Conservation (phyloP, 331 rosid genomes). For the Ulmus americana region DNA sequence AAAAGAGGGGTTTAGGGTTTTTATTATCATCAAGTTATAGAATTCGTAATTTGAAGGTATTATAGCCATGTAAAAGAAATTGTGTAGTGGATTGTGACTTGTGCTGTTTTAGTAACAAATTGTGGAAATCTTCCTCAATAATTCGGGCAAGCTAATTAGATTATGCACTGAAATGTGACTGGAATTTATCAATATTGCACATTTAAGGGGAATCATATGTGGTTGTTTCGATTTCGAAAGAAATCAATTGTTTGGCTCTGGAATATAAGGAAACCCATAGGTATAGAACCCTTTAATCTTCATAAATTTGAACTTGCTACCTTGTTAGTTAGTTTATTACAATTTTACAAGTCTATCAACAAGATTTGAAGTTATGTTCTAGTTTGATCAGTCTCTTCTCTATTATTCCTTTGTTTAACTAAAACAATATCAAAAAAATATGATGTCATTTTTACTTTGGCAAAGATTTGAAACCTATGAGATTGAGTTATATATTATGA, state of each 20-base stretch:
- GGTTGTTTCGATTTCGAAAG: too few relatives aligned
- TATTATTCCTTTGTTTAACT: too few relatives aligned
- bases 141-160: too few relatives aligned
- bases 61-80: not conserved
- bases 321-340: not conserved
- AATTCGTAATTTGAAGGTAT: not conserved
- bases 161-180: too few relatives aligned
- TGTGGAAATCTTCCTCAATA: not conserved
- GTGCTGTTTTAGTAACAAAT: not conserved
- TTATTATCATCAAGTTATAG: not conserved
- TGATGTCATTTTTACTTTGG: not conserved
- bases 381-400: too few relatives aligned
- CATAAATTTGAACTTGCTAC: not conserved
- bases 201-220: too few relatives aligned
- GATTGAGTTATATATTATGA: too few relatives aligned
- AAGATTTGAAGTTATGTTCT: not conserved
- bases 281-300: not conserved
- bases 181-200: too few relatives aligned
- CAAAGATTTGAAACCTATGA: too few relatives aligned
- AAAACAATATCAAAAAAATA: not conserved
- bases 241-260: not conserved
- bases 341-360: not conserved
- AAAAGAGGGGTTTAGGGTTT: not conserved
- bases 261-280: not conserved
- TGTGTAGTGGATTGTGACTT: not conserved